Base-by-base conservation (phyloP, 805 yeast genomes). In the Zygosaccharomyces pseudorouxii region DNA sequence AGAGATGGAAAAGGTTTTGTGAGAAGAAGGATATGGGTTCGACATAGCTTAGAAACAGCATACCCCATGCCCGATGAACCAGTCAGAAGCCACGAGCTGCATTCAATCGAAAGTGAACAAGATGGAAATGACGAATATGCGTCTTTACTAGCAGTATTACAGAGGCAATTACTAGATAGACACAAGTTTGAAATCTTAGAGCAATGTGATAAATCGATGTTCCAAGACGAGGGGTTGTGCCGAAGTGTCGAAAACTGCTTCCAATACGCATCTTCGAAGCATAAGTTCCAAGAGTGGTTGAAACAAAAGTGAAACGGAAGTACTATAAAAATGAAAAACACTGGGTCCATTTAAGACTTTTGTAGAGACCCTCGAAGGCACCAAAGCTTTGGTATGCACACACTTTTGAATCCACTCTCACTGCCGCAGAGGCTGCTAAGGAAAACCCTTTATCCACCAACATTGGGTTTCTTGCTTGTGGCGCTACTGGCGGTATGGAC, bases 1-100 rank as follows among this genome's bases (percentile, higher is more conserved):
- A 79, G 80, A 56, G 87, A 86, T 3, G 71, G 72, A 53, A 69
- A 77, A 51, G 83, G 85, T 1, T 76, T 79, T 61, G 86, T 84
- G 2, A 66, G 95, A 46, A 73, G 86, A 55, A 66, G 95, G 25
- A 62, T 80, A 2, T 86, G 93, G 92, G 70, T 76, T 41, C 68
- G 82, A 39, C 37, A 38, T 28, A 30, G 8, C 12, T 16, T 19
- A 28, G 37, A 33, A 2, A 20, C 49, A 69, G 20, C 48, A 50
- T 8, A 42, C 33, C n/a, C 40, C 22, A 16, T 27, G 45, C 18
- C 31, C n/a, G 37, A 16, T 18, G 19, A 18, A 16, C 11, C 9
- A 20, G 16, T 16, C 39, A 20, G 11, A 12, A 19, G 10, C 25
- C 6, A 7, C 16, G 30, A 9, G 14, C 5, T 11, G 5, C 16